Evolutionary conservation across 2,329 filamentous ascomycete species (phyloP).

Genomic region (Aspergillus neoniger): DNA sequence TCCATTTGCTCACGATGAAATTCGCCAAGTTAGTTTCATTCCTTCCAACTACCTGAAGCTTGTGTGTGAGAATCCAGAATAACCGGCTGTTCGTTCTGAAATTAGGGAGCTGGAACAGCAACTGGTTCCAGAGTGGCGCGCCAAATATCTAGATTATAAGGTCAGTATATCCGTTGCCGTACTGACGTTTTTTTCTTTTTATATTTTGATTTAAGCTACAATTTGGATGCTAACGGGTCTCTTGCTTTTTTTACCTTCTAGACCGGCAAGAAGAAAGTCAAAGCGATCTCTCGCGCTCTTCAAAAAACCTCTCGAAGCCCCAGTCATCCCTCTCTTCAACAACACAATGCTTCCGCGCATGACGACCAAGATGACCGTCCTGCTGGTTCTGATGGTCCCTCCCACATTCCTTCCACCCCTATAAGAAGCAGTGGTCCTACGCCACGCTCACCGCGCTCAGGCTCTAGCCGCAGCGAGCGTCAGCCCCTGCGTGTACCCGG

Average conservation of each 20-base stretch:
- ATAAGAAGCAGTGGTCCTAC: constrained; percentile 26
- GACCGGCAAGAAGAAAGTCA: constrained; percentile 87
- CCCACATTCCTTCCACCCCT: constrained; percentile 18
- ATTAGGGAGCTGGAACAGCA: constrained; percentile 77
- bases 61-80: background rate
- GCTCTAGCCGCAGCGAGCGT: constrained; percentile 42
- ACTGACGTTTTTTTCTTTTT: background rate
- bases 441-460: constrained; percentile 29
- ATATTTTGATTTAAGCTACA: background rate
- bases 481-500: constrained; percentile 37
- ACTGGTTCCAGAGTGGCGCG: constrained; percentile 89
- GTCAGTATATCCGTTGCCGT: constrained; percentile 41
- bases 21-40: constrained; percentile 58
- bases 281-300: constrained; percentile 74
- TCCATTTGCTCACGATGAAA: constrained; percentile 52
- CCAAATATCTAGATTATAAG: constrained; percentile 95
- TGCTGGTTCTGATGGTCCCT: constrained; percentile 15
- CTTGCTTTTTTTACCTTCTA: constrained; percentile 33
- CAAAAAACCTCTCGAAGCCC: constrained; percentile 55
- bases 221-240: constrained; percentile 11
- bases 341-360: constrained; percentile 19
- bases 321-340: constrained; percentile 48
- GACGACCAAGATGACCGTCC: constrained; percentile 17
- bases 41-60: constrained; percentile 5
- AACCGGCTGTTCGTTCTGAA: constrained; percentile 4